Evolutionary conservation across 257 asterid species (phyloP), one percentile per base, ranked within the genome.

Genomic region (Buddleja alternifolia): DNA sequence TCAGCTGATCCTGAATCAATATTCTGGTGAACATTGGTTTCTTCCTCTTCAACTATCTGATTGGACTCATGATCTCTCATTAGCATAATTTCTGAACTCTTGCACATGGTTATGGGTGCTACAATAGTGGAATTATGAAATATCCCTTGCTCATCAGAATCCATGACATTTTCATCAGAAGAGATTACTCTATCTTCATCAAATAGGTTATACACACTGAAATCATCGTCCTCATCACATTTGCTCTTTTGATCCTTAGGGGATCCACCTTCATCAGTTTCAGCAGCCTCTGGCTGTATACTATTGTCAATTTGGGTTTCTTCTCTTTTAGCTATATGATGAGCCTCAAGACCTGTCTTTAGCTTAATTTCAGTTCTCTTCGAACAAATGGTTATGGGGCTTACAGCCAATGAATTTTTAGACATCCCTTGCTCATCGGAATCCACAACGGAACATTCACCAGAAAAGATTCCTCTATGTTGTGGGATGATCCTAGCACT

Each of bases 181-280:
- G 58, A 39, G 7, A 25, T 42, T 70, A 54, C 63, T 32, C 40
- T 10, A 42, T 44, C 74, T 41, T 66, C 55, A 66, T 45, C 77
- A 64, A 64, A 74, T 23, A 60, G 37, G 52, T 51, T 15, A 66
- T 42, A 66, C 16, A 59, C 39, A 53, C 16, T 34, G 45, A 62
- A 48, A 41, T 67, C 62, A 23, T 10, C 63, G 37, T 61, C 48
- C 36, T 65, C 76, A 15, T 45, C 64, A 66, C 66, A 41, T 61
- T 17, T 21, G 14, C 66, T 62, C 66, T 37, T 34, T 0, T 41
- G 63, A 42, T 23, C 50, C 56, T 61, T 53, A 14, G 54, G 47
- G 66, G 67, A 74, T 41, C 65, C 69, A 42, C 20, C 74, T 40
- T 71, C 66, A 42, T 10, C 40, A 55, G 61, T 64, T 74, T 42